Base-by-base conservation (phyloP, 805 yeast genomes). In the Hanseniaspora vineae region DNA sequence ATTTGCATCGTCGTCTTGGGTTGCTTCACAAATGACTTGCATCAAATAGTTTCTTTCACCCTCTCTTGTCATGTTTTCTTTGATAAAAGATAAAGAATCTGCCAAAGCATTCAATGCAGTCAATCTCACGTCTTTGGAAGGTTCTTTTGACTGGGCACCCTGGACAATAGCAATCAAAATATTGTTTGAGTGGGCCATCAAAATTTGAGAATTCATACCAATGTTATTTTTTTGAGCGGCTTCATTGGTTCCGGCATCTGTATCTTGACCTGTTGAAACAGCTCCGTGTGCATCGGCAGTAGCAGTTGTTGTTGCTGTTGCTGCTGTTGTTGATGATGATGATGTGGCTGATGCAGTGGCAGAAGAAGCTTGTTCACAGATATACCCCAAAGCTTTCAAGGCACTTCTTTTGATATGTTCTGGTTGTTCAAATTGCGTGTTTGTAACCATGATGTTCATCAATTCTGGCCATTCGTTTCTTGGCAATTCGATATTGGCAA, bases 21-120 rank as follows among this genome's bases (percentile, higher is more conserved):
- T 89, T 15, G 97, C 96, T 67, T 92, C 97, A 68, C 98, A 92
- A 14, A 92, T 97, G 42, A 92, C 97, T 71, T 88, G 96, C 98
- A 92, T 92, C 64, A 92, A 84, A 66, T 84, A 88, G 64, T 92
- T 89, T 61, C 98, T 78, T 71, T 92, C 98, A 51, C 92, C 94
- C 61, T 90, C 97, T 50, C 84, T 76, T 56, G 80, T 88, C 71
- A 92, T 92, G 67, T 92, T 92, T 58, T 73, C 75, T 51, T 83
- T 79, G 66, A 92, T 87, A 65, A 90, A 92, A 54, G 82, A 94
- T 56, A 92, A 75, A 31, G 97, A 88, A 67, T 84, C 84, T 42
- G 84, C 94, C 52, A 92, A 75, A 2, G 98, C 96, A 60, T 84
- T 84, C 55, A 92, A 72, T 1, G 98, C 98, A 6, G 97, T 84